phyloP scores from a whole-genome alignment of 2,329 filamentous ascomycete genomes.

The Aspergillus ibericus region DNA sequence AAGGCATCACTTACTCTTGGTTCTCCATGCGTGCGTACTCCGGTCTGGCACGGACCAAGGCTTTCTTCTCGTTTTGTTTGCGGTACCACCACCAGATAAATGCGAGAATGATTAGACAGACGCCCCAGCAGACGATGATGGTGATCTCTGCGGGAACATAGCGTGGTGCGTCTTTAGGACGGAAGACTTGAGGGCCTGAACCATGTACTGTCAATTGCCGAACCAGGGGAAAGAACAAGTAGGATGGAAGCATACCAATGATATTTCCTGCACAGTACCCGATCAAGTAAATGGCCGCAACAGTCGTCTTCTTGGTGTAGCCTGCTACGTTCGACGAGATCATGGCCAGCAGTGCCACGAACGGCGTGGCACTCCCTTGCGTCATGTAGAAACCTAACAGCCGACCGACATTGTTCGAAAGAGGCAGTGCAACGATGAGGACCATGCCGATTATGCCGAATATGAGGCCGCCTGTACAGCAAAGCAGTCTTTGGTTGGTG shows the following conservation, averaged over 20 bases:
- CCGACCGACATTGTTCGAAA: slow-evolving; percentile 58
- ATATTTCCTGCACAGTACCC: slow-evolving; percentile 56
- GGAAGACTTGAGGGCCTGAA: slow-evolving; percentile 57
- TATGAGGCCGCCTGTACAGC: slow-evolving; percentile 54
- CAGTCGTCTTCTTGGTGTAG: slow-evolving; percentile 56
- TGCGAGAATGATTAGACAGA: slow-evolving; percentile 55
- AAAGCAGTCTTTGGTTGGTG: slow-evolving; percentile 58
- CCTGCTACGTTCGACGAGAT: slow-evolving; percentile 62
- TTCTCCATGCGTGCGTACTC: slow-evolving; percentile 64
- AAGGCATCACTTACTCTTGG: slow-evolving; percentile 56
- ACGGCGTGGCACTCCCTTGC: slow-evolving; percentile 59
- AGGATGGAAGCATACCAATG: slow-evolving; percentile 46
- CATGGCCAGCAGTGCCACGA: slow-evolving; percentile 64
- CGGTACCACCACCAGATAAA: slow-evolving; percentile 66
- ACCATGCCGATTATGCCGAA: slow-evolving; percentile 61
- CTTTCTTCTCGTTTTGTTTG: slow-evolving; percentile 61
- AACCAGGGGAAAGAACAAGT: not conserved
- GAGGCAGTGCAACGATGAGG: slow-evolving; percentile 63
- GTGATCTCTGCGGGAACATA: slow-evolving; percentile 66
- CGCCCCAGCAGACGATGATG: slow-evolving; percentile 60
- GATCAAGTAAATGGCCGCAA: slow-evolving; percentile 51
- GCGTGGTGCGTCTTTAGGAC: slow-evolving; percentile 55
- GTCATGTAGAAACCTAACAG: slow-evolving; percentile 67
- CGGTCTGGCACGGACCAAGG: slow-evolving; percentile 49
- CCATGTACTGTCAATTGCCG: not conserved